These are phyloP conservation scores for Voacanga thouarsii DNA, from an alignment of 257 asterid genomes.

Conservation along the genomic window DNA sequence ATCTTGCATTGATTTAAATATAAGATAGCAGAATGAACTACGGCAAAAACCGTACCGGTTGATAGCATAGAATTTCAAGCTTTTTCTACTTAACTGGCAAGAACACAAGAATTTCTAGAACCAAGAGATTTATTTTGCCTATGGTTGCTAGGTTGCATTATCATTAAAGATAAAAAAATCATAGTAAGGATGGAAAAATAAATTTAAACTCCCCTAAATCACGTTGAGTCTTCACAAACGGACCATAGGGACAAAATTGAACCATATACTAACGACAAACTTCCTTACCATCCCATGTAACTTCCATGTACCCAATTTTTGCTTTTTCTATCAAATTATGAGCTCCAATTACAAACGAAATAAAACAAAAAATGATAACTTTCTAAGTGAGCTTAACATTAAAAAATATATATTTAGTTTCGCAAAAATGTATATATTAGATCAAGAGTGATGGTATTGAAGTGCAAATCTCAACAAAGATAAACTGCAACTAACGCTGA, in stretches of 20 bases:
- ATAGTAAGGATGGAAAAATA: constrained; percentile 5
- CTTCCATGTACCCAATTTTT: constrained; percentile 77
- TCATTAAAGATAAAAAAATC: neutral
- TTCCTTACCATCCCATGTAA: constrained; percentile 93
- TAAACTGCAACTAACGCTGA: neutral
- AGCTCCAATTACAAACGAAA: no score
- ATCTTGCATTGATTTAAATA: neutral
- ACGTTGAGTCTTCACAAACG: constrained; percentile 89
- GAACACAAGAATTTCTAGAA: neutral
- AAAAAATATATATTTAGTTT: neutral
- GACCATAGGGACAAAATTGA: constrained; percentile 95
- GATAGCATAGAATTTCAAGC: neutral
- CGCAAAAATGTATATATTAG: neutral
- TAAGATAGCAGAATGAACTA: no score
- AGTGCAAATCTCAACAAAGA: neutral
- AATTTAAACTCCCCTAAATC: constrained; percentile 60
- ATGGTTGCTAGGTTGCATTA: neutral
- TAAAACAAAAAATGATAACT: no score
- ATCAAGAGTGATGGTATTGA: neutral
- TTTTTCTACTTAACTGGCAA: neutral
- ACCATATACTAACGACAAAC: constrained; percentile 88
- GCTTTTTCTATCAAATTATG: constrained; percentile 93
- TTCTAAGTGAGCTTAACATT: no score
- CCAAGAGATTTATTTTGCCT: neutral
- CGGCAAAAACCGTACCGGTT: no score